These are phyloP conservation scores for Oryza meridionalis DNA, from an alignment of 176 grass and related monocot species.

Conservation along the genomic window DNA sequence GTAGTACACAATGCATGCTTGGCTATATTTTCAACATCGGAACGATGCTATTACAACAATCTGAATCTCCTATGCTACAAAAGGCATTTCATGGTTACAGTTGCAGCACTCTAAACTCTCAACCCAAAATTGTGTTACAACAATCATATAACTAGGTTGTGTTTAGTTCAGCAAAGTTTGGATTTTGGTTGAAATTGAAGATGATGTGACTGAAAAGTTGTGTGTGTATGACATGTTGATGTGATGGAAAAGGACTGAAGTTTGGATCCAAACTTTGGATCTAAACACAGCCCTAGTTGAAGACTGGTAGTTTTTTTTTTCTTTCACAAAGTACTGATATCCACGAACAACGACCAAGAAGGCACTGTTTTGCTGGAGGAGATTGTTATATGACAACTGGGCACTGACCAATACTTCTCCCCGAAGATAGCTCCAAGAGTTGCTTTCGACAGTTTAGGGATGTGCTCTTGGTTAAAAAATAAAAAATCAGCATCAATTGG, in stretches of 20 bases:
- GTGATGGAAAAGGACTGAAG: too few relatives aligned
- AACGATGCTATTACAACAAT: neutral
- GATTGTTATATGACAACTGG: neutral
- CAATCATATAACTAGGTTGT: neutral
- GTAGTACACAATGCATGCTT: neutral
- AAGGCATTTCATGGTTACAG: conserved; percentile 6
- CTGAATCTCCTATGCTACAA: neutral
- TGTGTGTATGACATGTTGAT: too few relatives aligned
- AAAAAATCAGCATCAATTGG: neutral
- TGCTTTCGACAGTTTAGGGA: neutral
- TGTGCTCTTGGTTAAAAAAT: neutral
- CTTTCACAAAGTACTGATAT: conserved; percentile 1
- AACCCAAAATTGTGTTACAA: conserved; percentile 3
- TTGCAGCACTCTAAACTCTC: neutral
- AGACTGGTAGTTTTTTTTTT: neutral
- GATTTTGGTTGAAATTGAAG: too few relatives aligned
- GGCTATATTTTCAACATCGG: neutral
- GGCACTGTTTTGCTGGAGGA: neutral
- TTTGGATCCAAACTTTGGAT: too few relatives aligned
- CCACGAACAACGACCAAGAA: neutral
- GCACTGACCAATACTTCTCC: neutral
- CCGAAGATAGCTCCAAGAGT: neutral
- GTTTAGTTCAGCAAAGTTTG: too few relatives aligned
- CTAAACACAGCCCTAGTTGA: neutral
- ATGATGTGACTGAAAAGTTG: too few relatives aligned